These are phyloP conservation scores for Rusavskia elegans DNA, from an alignment of 495 filamentous ascomycete genomes.

Conservation along the genomic window DNA sequence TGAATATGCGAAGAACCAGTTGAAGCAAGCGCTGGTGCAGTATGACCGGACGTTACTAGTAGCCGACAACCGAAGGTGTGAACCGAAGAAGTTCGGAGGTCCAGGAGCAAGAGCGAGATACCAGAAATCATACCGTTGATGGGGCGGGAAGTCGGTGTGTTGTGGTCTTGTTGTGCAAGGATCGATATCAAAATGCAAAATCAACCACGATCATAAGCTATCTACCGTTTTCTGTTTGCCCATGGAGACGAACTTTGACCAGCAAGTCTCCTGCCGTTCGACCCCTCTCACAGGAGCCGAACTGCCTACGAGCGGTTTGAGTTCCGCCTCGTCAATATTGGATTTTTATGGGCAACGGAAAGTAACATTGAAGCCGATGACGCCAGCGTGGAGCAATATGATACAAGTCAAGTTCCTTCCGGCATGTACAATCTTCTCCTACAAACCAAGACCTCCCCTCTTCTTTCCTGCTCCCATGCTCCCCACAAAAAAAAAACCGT, in stretches of 20 bases:
- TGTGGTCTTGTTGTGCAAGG: neutral
- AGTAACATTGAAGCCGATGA: too few relatives aligned
- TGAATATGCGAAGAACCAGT: conserved; percentile 97
- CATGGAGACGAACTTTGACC: too few relatives aligned
- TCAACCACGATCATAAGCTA: too few relatives aligned
- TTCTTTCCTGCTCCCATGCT: neutral
- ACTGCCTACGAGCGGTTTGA: too few relatives aligned
- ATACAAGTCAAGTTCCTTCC: too few relatives aligned
- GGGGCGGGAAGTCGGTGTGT: conserved; percentile 7
- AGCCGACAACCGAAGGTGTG: conserved; percentile 87
- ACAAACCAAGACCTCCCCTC: neutral
- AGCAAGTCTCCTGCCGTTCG: too few relatives aligned
- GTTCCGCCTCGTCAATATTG: too few relatives aligned
- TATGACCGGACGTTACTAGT: conserved; percentile 97
- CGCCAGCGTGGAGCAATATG: too few relatives aligned
- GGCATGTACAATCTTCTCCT: neutral
- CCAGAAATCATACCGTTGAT: conserved; percentile 74
- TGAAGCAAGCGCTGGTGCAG: conserved; percentile 84
- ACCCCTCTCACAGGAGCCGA: too few relatives aligned
- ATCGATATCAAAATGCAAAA: neutral
- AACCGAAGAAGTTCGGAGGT: conserved; percentile 85
- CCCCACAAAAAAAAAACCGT: neutral
- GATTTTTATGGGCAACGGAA: too few relatives aligned
- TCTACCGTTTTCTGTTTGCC: too few relatives aligned
- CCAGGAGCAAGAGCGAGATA: conserved; percentile 89